Base-by-base conservation (phyloP, 2,329 filamentous ascomycete species). In the Colletotrichum agaves region DNA sequence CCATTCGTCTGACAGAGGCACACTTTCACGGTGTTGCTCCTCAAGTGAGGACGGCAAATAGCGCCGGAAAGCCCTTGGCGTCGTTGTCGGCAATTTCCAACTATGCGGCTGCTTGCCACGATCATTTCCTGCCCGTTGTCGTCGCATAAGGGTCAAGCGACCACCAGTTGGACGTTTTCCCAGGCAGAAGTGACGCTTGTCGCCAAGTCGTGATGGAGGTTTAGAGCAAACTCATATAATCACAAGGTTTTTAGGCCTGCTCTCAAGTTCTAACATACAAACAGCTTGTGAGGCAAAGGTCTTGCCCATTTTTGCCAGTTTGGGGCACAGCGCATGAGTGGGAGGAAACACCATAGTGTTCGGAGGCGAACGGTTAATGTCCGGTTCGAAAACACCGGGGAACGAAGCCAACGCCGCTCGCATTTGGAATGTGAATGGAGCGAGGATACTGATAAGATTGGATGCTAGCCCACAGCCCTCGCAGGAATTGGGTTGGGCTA, bases 401-500 rank as follows among this genome's bases (percentile, higher is more conserved):
- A 39, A 47, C 41, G 31, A 21, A 43, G 41, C 27, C 39, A 57
- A 57, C 37, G 33, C 55, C 55, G 52, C 37, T 52, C 53, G 60
- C 64, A 41, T 60, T 33, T 39, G 61, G 61, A 68, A 68, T 65
- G 65, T 46, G 47, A 65, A 44, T 15, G 41, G 39, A 47, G 55
- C 61, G 65, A 55, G 65, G 65, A 56, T 68, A 31, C 55, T 53
- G 35, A 49, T 65, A 61, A 65, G 65, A 68, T 46, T 49, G 55
- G 52, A 58, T 67, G 60, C 60, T 44, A 59, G 60, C 19, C 52
- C 33, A 49, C 52, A 59, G 60, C 19, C 52, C 33, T 55, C 65
- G 47, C 65, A 35, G 55, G 65, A 68, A 60, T 60, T 49, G 61
- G 46, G 52, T 53, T 67, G 60, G 64, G 49, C 65, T 60, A 60